Evolutionary conservation across 2,329 filamentous ascomycete species (phyloP).

Genomic region (Metarhizium sp.): DNA sequence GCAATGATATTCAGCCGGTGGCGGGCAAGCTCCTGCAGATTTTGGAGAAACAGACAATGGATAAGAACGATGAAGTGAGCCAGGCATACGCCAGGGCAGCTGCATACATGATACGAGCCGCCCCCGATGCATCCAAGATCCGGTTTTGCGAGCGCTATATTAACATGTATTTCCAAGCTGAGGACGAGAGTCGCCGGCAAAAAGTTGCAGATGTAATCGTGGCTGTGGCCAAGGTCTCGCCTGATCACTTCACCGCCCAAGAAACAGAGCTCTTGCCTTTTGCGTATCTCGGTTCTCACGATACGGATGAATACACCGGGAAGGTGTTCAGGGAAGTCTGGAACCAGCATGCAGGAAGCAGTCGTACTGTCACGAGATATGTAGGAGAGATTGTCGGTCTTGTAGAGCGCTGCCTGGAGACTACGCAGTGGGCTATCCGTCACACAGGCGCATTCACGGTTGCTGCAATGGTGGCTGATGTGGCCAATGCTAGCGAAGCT

Average conservation of each 20-base stretch:
- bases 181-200: conserved; percentile 65
- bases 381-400: conserved; percentile 71
- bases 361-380: conserved; percentile 72
- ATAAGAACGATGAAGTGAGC: conserved; percentile 89
- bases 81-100: conserved; percentile 79
- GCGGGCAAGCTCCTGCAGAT: conserved; percentile 67
- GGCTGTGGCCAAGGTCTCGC: conserved; percentile 75
- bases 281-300: conserved; percentile 79
- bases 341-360: conserved; percentile 82
- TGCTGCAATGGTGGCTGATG: conserved; percentile 60
- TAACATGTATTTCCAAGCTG: conserved; percentile 69
- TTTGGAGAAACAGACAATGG: conserved; percentile 72
- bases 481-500: conserved; percentile 48
- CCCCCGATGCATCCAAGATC: conserved; percentile 37
- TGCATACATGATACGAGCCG: conserved; percentile 68
- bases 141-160: conserved; percentile 46
- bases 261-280: conserved; percentile 73
- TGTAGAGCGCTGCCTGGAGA: conserved; percentile 59
- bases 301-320: conserved; percentile 69
- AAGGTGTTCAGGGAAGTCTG: conserved; percentile 80
- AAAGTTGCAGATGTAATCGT: conserved; percentile 77
- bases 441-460: conserved; percentile 78
- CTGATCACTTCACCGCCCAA: conserved; percentile 75
- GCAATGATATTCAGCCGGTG: conserved; percentile 63
- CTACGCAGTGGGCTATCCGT: conserved; percentile 81